Evolutionary conservation across 768 basidiomycete genomes (phyloP), one percentile per base, ranked within the genome.

Genomic region (Lactarius sanguifluus): DNA sequence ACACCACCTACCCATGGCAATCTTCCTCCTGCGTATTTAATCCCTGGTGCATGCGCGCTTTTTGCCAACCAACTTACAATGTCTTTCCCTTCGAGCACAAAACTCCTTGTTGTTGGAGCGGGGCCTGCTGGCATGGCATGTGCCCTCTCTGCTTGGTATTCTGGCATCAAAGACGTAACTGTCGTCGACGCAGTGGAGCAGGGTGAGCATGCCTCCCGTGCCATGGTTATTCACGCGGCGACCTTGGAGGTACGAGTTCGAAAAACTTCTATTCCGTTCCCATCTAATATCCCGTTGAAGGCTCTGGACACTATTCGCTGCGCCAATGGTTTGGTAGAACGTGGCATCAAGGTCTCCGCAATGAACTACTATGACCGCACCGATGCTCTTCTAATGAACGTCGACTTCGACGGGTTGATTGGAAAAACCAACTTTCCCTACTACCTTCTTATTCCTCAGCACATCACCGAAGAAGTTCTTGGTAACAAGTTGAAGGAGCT

Each of bases 31-130:
- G 18, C 13, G 15, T 59, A 62, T 67, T 45, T 67, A 67, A 67
- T 50, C 30, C 36, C 7, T 7, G 2, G 23, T 10, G 4, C 28
- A 20, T 15, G n/a, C n/a, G 30, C 50, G 12, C 36, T 28, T 20
- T 12, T 6, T 20, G 7, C 36, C 57, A 34, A 20, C 38, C 12
- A 9, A 25, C 23, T 30, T 45, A 54, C 57, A 5, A 73, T 75
- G 73, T 70, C 76, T 34, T 71, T 79, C 25, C 80, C 80, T 0
- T 59, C 67, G 3, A 71, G 63, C 55, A 80, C 81, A 5, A 79
- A 79, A 30, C 73, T 84, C 34, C 79, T 84, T 59, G 77, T 85
- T 30, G 79, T 85, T 12, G 83, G 82, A 34, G 81, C 81, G 30
- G 83, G 84, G 20, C 84, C 84, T 28, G 71, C 77, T 0, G 84